A percentile compares a stretch with the other conserved stretches of the same genome.
phyloP scores from a whole-genome alignment of 2,329 filamentous ascomycete species.

The Diatrype stigma region DNA sequence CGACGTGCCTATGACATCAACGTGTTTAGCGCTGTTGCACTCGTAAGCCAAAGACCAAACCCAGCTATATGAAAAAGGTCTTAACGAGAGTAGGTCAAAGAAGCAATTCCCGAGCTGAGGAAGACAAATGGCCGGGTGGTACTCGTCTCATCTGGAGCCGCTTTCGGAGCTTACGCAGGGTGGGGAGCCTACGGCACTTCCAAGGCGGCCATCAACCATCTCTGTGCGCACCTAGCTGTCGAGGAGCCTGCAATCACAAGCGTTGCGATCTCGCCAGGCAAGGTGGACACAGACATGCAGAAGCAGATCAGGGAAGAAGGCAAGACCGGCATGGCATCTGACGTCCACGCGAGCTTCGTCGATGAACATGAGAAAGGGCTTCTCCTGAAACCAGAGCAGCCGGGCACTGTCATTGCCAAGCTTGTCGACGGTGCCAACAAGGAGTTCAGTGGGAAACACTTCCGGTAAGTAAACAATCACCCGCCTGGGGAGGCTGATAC shows the following conservation, averaged over 20 bases:
- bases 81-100: slow-evolving; percentile 54
- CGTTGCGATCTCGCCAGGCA: slow-evolving; percentile 71
- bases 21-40: slow-evolving; percentile 74
- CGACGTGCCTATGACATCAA: slow-evolving; percentile 74
- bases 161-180: slow-evolving; percentile 58
- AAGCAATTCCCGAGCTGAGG: slow-evolving; percentile 65
- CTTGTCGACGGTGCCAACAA: slow-evolving; percentile 62
- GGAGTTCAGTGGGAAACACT: slow-evolving; percentile 70
- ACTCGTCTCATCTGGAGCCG: slow-evolving; percentile 76
- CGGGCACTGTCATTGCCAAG: slow-evolving; percentile 80
- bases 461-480: slow-evolving; percentile 50
- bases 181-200: slow-evolving; percentile 81
- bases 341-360: slow-evolving; percentile 64
- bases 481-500: not conserved
- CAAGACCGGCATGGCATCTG: slow-evolving; percentile 43
- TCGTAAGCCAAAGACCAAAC: slow-evolving; percentile 51
- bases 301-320: slow-evolving; percentile 66
- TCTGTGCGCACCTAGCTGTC: slow-evolving; percentile 65
- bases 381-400: slow-evolving; percentile 76
- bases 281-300: slow-evolving; percentile 90
- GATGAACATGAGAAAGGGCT: slow-evolving; percentile 65
- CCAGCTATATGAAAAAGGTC: too few relatives aligned
- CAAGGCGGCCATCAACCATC: slow-evolving; percentile 80
- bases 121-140: slow-evolving; percentile 67
- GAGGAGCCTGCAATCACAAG: slow-evolving; percentile 76